Evolutionary conservation across 768 basidiomycete genomes (phyloP).

Genomic region (Trametes maxima): DNA sequence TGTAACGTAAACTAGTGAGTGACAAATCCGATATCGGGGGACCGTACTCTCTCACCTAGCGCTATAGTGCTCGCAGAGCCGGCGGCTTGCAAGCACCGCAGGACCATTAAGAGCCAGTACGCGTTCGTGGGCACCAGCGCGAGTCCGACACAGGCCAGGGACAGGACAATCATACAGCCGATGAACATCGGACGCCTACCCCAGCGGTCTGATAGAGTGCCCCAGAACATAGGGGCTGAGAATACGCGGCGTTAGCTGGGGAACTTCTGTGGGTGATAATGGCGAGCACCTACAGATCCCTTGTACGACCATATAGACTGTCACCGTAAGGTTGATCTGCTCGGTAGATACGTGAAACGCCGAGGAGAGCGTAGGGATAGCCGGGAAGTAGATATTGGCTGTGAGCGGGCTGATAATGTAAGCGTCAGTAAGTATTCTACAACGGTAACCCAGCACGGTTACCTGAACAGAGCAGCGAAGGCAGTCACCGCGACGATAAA

Average conservation of each 20-base stretch:
- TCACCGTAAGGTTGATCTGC: constrained; percentile 79
- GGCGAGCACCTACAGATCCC: constrained; percentile 49
- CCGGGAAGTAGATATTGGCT: constrained; percentile 79
- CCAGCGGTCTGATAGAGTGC: constrained; percentile 64
- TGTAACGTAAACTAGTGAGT: constrained; percentile 22
- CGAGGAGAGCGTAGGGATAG: constrained; percentile 64
- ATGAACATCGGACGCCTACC: constrained; percentile 69
- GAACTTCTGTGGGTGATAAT: not conserved
- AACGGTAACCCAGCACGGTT: not conserved
- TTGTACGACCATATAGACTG: constrained; percentile 73
- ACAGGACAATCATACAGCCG: constrained; percentile 62
- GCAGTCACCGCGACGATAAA: constrained; percentile 61
- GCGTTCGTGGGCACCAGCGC: constrained; percentile 56
- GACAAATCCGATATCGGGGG: not conserved
- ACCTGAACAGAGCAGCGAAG: constrained; percentile 68
- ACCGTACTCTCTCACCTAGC: constrained; percentile 47
- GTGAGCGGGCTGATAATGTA: constrained; percentile 42
- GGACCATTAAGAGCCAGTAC: constrained; percentile 78
- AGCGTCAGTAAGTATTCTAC: not conserved
- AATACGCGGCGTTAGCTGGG: not conserved
- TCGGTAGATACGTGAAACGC: constrained; percentile 69
- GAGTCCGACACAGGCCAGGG: constrained; percentile 64
- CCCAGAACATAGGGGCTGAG: constrained; percentile 58
- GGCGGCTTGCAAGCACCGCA: constrained; percentile 79
- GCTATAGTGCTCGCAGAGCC: constrained; percentile 82